Conservation (phyloP, 1,139 yeast genomes). For the Meyerozyma athensensis region DNA sequence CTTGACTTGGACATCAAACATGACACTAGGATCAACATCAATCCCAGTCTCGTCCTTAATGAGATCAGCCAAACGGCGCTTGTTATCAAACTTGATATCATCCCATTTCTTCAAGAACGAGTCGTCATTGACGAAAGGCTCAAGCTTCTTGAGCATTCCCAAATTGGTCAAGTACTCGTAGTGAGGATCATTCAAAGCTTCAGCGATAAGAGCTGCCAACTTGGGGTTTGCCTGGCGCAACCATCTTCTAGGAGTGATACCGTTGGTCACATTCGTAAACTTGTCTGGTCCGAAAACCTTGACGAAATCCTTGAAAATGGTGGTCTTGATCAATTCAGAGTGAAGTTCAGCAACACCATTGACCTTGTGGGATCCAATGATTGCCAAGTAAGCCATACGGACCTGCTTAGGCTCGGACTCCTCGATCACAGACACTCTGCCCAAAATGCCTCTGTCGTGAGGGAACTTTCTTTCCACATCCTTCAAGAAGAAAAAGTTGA, state of each 20-base stretch:
- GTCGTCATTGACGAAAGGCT: slow-evolving; percentile 61
- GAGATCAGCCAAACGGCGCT: slow-evolving; percentile 62
- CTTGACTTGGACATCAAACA: slow-evolving; percentile 91
- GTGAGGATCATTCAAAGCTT: slow-evolving; percentile 58
- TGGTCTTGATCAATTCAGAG: slow-evolving; percentile 83
- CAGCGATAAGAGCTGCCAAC: slow-evolving; percentile 66
- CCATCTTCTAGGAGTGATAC: slow-evolving; percentile 97
- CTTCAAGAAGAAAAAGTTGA: slow-evolving; percentile 76
- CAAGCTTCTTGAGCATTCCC: slow-evolving; percentile 62
- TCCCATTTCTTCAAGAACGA: slow-evolving; percentile 71
- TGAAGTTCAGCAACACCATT: slow-evolving; percentile 96
- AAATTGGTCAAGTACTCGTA: slow-evolving; percentile 69
- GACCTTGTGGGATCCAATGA: slow-evolving; percentile 88
- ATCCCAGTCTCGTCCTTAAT: slow-evolving; percentile 65
- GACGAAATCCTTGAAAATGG: slow-evolving; percentile 89
- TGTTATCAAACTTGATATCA: slow-evolving; percentile 65
- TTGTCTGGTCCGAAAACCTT: slow-evolving; percentile 73
- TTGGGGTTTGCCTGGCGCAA: slow-evolving; percentile 87
- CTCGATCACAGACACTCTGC: slow-evolving; percentile 78
- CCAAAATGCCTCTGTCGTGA: slow-evolving; percentile 55
- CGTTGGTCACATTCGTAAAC: slow-evolving; percentile 90
- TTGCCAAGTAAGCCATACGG: slow-evolving; percentile 89
- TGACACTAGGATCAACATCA: slow-evolving; percentile 65
- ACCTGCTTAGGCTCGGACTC: slow-evolving; percentile 77
- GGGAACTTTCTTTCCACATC: slow-evolving; percentile 75